phyloP scores from a whole-genome alignment of 2,329 filamentous ascomycete species.

The Tolypocladium inflatum region DNA sequence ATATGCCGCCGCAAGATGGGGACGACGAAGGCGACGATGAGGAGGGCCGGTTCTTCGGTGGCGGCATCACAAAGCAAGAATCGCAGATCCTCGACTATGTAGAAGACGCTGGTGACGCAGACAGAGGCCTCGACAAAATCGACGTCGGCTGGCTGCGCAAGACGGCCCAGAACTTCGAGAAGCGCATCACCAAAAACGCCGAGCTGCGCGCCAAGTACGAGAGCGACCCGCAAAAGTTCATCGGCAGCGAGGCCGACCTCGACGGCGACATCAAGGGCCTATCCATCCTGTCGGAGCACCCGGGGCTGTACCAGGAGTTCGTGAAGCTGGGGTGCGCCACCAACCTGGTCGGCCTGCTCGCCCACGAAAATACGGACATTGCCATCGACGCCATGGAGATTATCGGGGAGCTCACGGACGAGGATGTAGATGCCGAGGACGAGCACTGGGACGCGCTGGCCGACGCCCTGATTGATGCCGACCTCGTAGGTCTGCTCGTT shows the following conservation, averaged over 20 bases:
- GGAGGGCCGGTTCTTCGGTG: constrained; percentile 91
- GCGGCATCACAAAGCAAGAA: constrained; percentile 74
- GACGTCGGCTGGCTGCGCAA: constrained; percentile 77
- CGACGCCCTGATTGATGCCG: constrained; percentile 54
- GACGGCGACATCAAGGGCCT: constrained; percentile 81
- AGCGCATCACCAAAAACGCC: constrained; percentile 82
- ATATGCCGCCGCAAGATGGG: constrained; percentile 35
- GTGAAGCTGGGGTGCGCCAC: constrained; percentile 62
- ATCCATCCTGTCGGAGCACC: constrained; percentile 78
- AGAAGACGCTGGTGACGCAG: constrained; percentile 38
- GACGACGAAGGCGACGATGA: constrained; percentile 60
- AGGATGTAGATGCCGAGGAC: constrained; percentile 76
- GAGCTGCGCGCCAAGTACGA: constrained; percentile 82
- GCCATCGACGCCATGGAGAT: constrained; percentile 87
- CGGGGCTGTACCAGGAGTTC: constrained; percentile 74
- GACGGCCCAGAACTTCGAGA: constrained; percentile 76
- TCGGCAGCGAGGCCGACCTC: constrained; percentile 78
- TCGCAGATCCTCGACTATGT: constrained; percentile 82
- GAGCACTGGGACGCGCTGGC: constrained; percentile 74
- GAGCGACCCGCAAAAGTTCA: constrained; percentile 70
- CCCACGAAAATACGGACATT: constrained; percentile 96
- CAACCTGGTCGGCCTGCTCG: constrained; percentile 70
- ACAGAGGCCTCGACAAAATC: constrained; percentile 57
- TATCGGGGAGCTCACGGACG: constrained; percentile 82
- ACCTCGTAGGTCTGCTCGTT: constrained; percentile 63